Conservation (phyloP, 225 moss, liverwort and hornwort genomes). For the Pleurozium schreberi region DNA sequence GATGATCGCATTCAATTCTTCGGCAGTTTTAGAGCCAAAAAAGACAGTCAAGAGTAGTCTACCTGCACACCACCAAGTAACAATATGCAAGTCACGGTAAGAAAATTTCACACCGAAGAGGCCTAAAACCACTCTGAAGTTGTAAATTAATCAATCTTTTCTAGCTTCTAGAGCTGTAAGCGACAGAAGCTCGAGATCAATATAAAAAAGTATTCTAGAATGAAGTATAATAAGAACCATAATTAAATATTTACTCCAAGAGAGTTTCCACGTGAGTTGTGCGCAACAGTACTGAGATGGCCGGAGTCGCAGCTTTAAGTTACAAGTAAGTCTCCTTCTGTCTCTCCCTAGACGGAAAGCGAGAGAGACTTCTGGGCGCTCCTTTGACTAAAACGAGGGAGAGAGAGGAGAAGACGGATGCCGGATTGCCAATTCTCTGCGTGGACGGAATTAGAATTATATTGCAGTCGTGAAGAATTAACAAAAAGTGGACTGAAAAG, state of each 20-base stretch:
- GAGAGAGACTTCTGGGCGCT: no score
- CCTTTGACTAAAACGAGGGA: no score
- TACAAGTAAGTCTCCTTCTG: no score
- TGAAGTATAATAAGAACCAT: neutral
- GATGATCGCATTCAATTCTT: slow-evolving; percentile 40
- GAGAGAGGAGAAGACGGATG: no score
- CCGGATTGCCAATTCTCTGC: no score
- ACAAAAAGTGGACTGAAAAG: no score
- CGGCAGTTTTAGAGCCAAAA: slow-evolving; percentile 24
- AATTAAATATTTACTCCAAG: neutral
- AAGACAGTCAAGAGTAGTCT: slow-evolving; percentile 37
- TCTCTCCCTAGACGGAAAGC: no score
- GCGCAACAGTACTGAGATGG: no score
- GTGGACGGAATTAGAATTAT: no score
- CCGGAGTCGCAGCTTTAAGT: no score
- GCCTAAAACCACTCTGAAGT: neutral
- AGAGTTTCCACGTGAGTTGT: neutral
- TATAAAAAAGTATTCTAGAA: neutral
- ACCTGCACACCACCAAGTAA: slow-evolving; percentile 19
- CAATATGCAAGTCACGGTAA: neutral
- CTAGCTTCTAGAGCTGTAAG: neutral
- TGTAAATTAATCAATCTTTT: neutral
- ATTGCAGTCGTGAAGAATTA: no score
- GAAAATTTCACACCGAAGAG: neutral
- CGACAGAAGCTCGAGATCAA: neutral